A percentile compares a stretch with the other conserved stretches of the same genome.
Evolutionary conservation across 1,139 yeast genomes (phyloP).

Genomic region (Kluyveromyces marxianus): DNA sequence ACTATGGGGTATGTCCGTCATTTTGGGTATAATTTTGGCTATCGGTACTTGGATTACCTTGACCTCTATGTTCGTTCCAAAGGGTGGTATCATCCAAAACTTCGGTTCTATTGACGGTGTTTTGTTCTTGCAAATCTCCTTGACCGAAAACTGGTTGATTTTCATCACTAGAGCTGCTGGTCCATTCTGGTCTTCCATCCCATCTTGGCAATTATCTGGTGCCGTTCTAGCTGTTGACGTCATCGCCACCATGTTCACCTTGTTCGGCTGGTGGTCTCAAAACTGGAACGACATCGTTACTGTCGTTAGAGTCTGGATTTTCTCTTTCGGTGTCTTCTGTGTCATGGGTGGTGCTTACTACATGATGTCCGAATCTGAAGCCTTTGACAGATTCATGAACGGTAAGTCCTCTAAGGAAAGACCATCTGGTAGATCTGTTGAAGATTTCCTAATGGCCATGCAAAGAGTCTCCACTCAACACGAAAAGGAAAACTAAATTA

Average conservation of each 20-base stretch:
- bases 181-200: constrained; percentile 88
- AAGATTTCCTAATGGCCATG: constrained; percentile 95
- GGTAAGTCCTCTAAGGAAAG: constrained; percentile 69
- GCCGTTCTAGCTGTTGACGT: constrained; percentile 84
- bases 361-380: constrained; percentile 80
- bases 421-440: constrained; percentile 71
- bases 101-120: constrained; percentile 91
- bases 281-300: constrained; percentile 96
- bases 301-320: constrained; percentile 87
- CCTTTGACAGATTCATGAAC: constrained; percentile 90
- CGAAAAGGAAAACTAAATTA: constrained; percentile 47
- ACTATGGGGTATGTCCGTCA: constrained; percentile 92
- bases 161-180: constrained; percentile 93
- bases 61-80: constrained; percentile 80
- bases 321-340: constrained; percentile 96
- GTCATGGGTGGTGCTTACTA: constrained; percentile 95
- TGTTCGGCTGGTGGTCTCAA: constrained; percentile 98
- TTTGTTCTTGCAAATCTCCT: constrained; percentile 82
- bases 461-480: constrained; percentile 98
- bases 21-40: constrained; percentile 76
- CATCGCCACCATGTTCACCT: constrained; percentile 81
- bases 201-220: constrained; percentile 94
- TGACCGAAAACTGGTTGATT: constrained; percentile 94
- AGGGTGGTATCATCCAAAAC: constrained; percentile 90
- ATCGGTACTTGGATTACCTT: constrained; percentile 88